Percentiles rank a stretch among this genome's conserved stretches.
Evolutionary conservation across 345 rosid species (phyloP).

Genomic region (Carallia pectinifolia): DNA sequence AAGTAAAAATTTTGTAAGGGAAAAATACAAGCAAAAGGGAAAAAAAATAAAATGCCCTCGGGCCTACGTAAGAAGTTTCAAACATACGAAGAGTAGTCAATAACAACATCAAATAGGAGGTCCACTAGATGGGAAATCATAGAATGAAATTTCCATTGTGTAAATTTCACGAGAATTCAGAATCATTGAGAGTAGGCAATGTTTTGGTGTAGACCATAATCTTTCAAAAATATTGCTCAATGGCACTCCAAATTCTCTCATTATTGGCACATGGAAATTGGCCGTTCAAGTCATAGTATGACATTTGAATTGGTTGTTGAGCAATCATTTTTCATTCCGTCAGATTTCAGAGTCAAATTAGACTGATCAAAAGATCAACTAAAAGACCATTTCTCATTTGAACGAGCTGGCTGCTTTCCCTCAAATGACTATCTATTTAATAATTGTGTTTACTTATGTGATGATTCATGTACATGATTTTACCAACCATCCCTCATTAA

Average conservation of each 20-base stretch:
- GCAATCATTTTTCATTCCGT: neutral
- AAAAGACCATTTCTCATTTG: slow-evolving; percentile 6
- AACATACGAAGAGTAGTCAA: no score
- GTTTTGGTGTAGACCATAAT: neutral
- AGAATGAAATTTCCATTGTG: no score
- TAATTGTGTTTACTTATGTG: neutral
- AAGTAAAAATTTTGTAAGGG: no score
- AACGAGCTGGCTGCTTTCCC: neutral
- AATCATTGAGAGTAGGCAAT: neutral
- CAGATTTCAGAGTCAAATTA: neutral
- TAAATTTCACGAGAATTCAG: neutral
- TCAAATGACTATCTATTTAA: neutral
- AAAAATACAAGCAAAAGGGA: no score
- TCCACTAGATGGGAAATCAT: neutral
- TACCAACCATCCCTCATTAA: neutral
- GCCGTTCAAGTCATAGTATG: neutral
- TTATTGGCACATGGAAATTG: neutral
- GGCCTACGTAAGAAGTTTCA: no score
- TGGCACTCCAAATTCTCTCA: neutral
- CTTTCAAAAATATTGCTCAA: neutral
- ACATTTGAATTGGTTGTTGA: slow-evolving; percentile 10
- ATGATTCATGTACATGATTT: neutral
- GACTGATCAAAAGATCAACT: slow-evolving; percentile 5
- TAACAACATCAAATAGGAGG: no score
- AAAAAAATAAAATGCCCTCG: no score